These are phyloP conservation scores for Colletotrichum cordylinicola DNA, from an alignment of 2,329 filamentous ascomycete genomes.

Conservation along the genomic window DNA sequence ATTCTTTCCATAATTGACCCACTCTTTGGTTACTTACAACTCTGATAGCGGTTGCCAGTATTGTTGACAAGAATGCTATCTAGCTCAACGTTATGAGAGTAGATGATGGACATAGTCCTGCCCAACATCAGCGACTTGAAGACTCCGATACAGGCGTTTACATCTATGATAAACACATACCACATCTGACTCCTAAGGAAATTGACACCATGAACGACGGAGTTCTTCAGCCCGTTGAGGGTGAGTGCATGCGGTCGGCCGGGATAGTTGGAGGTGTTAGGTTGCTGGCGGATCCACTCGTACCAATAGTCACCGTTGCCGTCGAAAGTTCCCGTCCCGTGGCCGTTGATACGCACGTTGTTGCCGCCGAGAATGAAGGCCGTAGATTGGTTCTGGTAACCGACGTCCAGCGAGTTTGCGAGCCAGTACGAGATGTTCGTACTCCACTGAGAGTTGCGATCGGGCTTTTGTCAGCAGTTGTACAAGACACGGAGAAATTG, in stretches of 20 bases:
- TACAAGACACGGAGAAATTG: neutral
- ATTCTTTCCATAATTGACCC: neutral
- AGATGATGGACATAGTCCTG: conserved; percentile 49
- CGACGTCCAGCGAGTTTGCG: conserved; percentile 44
- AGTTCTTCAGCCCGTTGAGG: conserved; percentile 48
- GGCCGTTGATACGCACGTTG: conserved; percentile 47
- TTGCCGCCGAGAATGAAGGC: conserved; percentile 54
- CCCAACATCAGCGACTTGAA: neutral
- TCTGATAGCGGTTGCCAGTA: conserved; percentile 30
- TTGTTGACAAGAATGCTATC: conserved; percentile 55
- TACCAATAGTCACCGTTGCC: conserved; percentile 62
- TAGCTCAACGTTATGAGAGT: conserved; percentile 44
- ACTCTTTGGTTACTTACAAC: conserved; percentile 5
- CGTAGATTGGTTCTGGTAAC: conserved; percentile 52
- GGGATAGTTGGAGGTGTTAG: conserved; percentile 39
- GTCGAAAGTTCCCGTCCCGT: conserved; percentile 51
- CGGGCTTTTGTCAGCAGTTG: neutral
- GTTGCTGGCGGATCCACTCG: conserved; percentile 37
- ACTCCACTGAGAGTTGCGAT: conserved; percentile 30
- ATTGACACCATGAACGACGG: conserved; percentile 46
- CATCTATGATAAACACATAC: conserved; percentile 27
- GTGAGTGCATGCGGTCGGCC: conserved; percentile 56
- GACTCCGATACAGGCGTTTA: accelerated
- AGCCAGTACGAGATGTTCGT: conserved; percentile 51
- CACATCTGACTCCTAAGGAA: conserved; percentile 60